These are phyloP conservation scores for Pilobolus umbonatus DNA, from an alignment of 192 early-diverging fungal species.

Conservation along the genomic window DNA sequence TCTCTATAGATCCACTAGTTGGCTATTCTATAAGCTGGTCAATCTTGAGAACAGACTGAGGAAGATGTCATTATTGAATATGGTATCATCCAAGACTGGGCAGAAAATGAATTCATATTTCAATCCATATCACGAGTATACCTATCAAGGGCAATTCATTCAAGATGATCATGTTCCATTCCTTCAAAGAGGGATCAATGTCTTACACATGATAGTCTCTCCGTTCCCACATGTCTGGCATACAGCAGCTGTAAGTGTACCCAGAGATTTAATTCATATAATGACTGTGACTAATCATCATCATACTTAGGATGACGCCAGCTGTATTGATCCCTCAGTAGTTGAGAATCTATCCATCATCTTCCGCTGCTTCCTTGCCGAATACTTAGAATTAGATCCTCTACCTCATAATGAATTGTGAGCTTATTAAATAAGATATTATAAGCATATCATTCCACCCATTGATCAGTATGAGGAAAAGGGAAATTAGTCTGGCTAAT, in stretches of 20 bases:
- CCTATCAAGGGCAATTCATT: constrained; percentile 37
- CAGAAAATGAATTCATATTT: constrained; percentile 23
- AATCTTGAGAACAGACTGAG: constrained; percentile 65
- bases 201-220: constrained; percentile 81
- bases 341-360: constrained; percentile 77
- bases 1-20: constrained; percentile 59
- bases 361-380: constrained; percentile 78
- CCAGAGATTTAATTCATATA: neutral
- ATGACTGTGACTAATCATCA: too few relatives aligned
- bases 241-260: constrained; percentile 40
- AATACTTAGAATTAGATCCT: constrained; percentile 41
- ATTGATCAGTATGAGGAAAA: too few relatives aligned
- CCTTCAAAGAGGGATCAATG: constrained; percentile 67
- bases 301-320: constrained; percentile 73
- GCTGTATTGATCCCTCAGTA: constrained; percentile 55
- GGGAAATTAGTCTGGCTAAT: too few relatives aligned
- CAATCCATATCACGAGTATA: constrained; percentile 20
- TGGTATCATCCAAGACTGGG: constrained; percentile 13
- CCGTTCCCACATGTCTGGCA: constrained; percentile 93
- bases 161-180: constrained; percentile 93
- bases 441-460: neutral
- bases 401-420: constrained; percentile 36
- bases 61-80: constrained; percentile 11
- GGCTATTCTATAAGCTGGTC: constrained; percentile 64
- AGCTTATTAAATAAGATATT: neutral